Evolutionary conservation across 148 eudicot genomes (phyloP).

Genomic region (Talinum fruticosum): DNA sequence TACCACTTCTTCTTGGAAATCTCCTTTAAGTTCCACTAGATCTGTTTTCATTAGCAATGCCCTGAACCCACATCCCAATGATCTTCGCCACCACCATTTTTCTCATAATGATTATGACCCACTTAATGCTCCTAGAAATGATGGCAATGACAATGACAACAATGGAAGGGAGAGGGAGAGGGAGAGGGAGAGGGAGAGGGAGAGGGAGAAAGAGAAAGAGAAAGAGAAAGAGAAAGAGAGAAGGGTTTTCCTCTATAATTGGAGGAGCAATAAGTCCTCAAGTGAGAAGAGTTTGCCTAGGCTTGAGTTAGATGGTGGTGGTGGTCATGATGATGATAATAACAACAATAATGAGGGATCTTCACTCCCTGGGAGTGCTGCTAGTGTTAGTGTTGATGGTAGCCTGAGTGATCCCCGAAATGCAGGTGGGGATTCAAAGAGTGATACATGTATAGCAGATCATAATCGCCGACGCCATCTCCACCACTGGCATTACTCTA

Average conservation of each 20-base stretch:
- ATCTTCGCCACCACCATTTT: conserved; percentile 27
- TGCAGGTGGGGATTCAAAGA: conserved; percentile 56
- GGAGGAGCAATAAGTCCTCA: conserved; percentile 72
- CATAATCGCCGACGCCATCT: conserved; percentile 28
- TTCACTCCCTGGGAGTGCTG: conserved; percentile 38
- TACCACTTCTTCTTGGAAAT: conserved; percentile 83
- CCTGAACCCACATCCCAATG: conserved; percentile 8
- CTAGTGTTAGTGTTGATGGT: conserved; percentile 51
- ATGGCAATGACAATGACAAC: conserved; percentile 17
- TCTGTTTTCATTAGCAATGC: conserved; percentile 41
- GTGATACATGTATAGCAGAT: conserved; percentile 52
- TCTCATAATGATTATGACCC: conserved; percentile 14
- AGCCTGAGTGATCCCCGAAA: conserved; percentile 66
- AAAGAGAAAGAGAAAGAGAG: conserved; percentile 38
- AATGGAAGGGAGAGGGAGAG: conserved; percentile 10
- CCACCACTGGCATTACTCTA: conserved; percentile 29
- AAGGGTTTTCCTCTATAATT: conserved; percentile 70
- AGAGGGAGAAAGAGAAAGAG: conserved; percentile 5
- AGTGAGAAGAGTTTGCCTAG: conserved; percentile 59
- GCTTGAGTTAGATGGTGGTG: conserved; percentile 32
- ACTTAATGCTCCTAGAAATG: conserved; percentile 20
- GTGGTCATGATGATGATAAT: conserved; percentile 34
- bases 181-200: neutral
- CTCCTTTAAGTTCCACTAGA: conserved; percentile 74
- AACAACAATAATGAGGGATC: conserved; percentile 39